Evolutionary conservation across 306 rosid species (phyloP).

Genomic region (Echinosophora koreensis): DNA sequence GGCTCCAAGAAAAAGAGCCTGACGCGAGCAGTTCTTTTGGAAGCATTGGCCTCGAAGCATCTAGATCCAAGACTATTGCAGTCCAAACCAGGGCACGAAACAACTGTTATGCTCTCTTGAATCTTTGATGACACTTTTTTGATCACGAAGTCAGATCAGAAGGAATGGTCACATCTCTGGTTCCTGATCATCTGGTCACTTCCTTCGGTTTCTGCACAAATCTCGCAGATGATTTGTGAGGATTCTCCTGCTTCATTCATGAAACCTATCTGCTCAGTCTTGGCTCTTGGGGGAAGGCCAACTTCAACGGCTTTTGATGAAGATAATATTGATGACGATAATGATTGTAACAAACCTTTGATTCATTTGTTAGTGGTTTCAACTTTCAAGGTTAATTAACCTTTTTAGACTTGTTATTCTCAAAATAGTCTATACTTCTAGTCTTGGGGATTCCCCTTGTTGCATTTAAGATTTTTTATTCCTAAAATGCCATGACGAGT

Average conservation of each 20-base stretch:
- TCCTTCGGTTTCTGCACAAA: constrained; percentile 53
- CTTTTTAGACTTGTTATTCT: too few relatives aligned
- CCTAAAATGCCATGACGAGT: too few relatives aligned
- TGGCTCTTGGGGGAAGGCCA: not conserved
- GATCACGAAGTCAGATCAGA: constrained; percentile 57
- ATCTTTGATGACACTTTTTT: constrained; percentile 66
- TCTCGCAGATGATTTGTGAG: constrained; percentile 50
- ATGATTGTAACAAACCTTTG: too few relatives aligned
- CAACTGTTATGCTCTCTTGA: constrained; percentile 47
- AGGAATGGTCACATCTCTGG: constrained; percentile 56
- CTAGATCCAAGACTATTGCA: constrained; percentile 55
- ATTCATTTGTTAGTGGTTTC: too few relatives aligned
- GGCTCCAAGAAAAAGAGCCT: constrained; percentile 35
- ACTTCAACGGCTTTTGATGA: not conserved
- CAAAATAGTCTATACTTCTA: too few relatives aligned
- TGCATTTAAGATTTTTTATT: too few relatives aligned
- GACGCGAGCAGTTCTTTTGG: constrained; percentile 51
- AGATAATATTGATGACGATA: not conserved
- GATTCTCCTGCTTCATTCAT: constrained; percentile 17
- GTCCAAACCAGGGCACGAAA: constrained; percentile 61
- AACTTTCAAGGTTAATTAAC: too few relatives aligned
- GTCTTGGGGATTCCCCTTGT: too few relatives aligned
- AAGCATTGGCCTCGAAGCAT: constrained; percentile 52
- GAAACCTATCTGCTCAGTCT: too few relatives aligned
- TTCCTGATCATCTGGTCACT: constrained; percentile 49